Conservation (phyloP, 1,139 yeast genomes). For the Kodamaea sp. region DNA sequence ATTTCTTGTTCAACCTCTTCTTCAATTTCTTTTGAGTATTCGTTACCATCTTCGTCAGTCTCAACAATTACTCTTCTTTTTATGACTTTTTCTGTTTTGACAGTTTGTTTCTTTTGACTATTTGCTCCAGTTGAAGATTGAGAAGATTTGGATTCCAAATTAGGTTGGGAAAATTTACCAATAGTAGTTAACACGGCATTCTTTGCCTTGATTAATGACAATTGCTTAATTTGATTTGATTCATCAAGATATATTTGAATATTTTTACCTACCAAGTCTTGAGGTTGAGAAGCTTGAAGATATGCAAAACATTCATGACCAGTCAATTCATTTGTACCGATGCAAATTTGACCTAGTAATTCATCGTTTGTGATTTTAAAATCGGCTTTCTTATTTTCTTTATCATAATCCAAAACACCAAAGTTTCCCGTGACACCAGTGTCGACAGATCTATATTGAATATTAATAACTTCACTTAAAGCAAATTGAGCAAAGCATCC, state of each 20-base stretch:
- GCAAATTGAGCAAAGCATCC: not conserved
- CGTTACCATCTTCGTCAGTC: constrained; percentile 25
- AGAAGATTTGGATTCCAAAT: constrained; percentile 23
- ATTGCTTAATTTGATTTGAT: constrained; percentile 11
- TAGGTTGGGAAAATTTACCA: constrained; percentile 18
- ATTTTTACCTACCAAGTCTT: constrained; percentile 7
- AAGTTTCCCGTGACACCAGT: constrained; percentile 11
- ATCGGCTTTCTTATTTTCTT: constrained; percentile 4
- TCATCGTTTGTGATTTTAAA: constrained; percentile 1
- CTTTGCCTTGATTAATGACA: constrained; percentile 4
- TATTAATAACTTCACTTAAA: constrained; percentile 4
- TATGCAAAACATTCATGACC: constrained; percentile 33
- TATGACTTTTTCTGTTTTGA: constrained; percentile 14
- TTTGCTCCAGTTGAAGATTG: constrained; percentile 9
- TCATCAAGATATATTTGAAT: constrained; percentile 13
- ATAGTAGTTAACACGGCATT: not conserved
- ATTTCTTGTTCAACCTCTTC: constrained; percentile 24
- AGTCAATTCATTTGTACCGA: constrained; percentile 29
- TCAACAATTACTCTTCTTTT: constrained; percentile 13
- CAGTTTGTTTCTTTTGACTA: constrained; percentile 6
- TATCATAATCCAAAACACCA: constrained; percentile 15
- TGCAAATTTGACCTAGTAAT: constrained; percentile 22
- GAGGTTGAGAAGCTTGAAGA: constrained; percentile 7
- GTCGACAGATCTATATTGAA: constrained; percentile 10
- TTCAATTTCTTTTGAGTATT: constrained; percentile 23